These are phyloP conservation scores for Chlamydomonas sphaeroides DNA, from an alignment of 139 green algal species.

Conservation along the genomic window DNA sequence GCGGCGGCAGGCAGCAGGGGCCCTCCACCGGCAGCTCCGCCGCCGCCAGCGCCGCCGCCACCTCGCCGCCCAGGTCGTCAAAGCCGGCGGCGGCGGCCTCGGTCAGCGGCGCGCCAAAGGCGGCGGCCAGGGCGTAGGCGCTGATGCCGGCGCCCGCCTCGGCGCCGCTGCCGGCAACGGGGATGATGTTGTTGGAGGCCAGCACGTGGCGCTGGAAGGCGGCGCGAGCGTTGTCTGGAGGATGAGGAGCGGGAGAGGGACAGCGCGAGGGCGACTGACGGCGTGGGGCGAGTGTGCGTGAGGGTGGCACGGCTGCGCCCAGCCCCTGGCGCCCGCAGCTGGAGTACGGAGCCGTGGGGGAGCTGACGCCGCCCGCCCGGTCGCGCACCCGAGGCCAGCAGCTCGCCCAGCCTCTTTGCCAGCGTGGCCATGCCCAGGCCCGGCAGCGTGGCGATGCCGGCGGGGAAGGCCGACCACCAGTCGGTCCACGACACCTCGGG, in stretches of 20 bases:
- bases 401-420: constrained; percentile 10
- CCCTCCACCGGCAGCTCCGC: constrained; percentile 10
- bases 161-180: not conserved
- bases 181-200: constrained; percentile 24
- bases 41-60: constrained; percentile 29
- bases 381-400: too few species aligned
- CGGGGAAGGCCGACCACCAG: constrained; percentile 25
- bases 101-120: constrained; percentile 33
- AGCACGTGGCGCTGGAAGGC: constrained; percentile 37
- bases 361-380: too few species aligned
- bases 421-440: constrained; percentile 28
- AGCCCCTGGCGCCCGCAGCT: too few species aligned
- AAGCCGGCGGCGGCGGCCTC: constrained; percentile 18
- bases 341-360: too few species aligned
- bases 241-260: not conserved
- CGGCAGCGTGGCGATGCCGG: constrained; percentile 17
- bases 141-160: constrained; percentile 3
- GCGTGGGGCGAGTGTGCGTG: too few species aligned
- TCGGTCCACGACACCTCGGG: constrained; percentile 14
- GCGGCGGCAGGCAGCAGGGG: constrained; percentile 17
- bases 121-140: constrained; percentile 29
- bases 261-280: not conserved
- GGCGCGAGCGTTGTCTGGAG: not conserved
- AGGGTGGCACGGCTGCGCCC: too few species aligned
- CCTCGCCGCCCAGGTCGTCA: constrained; percentile 36